Conservation (phyloP, 139 green algal species). For the Yamagishiella unicocca region DNA sequence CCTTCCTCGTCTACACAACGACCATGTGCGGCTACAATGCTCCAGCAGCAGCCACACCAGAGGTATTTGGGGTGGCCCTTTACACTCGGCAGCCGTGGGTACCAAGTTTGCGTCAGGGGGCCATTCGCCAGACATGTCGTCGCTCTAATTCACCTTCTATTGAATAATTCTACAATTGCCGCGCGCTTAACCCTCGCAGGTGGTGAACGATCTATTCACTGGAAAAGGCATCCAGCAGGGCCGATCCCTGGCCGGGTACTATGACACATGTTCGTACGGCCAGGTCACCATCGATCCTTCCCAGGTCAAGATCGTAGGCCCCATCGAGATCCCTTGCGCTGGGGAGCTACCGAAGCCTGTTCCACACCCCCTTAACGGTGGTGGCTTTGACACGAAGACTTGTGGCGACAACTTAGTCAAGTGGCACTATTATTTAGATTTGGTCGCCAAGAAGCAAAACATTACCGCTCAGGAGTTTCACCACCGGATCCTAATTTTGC, state of each 20-base stretch:
- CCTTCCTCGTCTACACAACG: not conserved
- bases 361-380: too few species aligned
- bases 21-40: not conserved
- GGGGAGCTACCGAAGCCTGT: too few species aligned
- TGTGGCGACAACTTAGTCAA: not conserved
- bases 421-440: too few species aligned
- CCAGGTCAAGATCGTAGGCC: not conserved
- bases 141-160: too few species aligned
- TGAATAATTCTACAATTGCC: too few species aligned
- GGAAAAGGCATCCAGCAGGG: not conserved
- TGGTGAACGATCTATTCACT: too few species aligned
- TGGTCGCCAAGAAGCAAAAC: too few species aligned
- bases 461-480: not conserved
- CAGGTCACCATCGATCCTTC: not conserved
- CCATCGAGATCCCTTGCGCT: not conserved
- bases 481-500: not conserved
- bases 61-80: not conserved
- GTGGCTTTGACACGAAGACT: too few species aligned
- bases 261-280: not conserved
- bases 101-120: too few species aligned
- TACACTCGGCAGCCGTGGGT: too few species aligned
- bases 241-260: not conserved
- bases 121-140: too few species aligned
- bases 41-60: not conserved
- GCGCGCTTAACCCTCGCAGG: too few species aligned